These are phyloP conservation scores for Vachellia collinsii DNA, from an alignment of 306 rosid species.

Conservation along the genomic window DNA sequence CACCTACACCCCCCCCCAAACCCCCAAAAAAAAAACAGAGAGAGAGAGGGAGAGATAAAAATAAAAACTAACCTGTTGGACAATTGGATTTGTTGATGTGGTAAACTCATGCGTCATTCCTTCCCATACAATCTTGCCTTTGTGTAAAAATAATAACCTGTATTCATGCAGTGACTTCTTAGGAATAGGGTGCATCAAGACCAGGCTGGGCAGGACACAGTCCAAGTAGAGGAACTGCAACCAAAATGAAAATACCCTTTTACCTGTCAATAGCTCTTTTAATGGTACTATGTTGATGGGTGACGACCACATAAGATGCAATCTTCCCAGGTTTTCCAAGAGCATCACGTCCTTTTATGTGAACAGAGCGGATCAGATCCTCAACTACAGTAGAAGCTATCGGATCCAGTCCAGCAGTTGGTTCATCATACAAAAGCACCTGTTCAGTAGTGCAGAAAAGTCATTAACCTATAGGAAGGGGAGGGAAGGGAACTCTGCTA, in stretches of 20 bases:
- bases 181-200: slow-evolving; percentile 24
- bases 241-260: slow-evolving; percentile 23
- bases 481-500: background rate
- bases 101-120: slow-evolving; percentile 94
- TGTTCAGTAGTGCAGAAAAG: slow-evolving; percentile 39
- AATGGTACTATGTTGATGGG: slow-evolving; percentile 98
- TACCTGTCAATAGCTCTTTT: slow-evolving; percentile 95
- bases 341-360: slow-evolving; percentile 75
- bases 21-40: background rate
- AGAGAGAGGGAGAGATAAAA: too few relatives aligned
- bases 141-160: slow-evolving; percentile 85
- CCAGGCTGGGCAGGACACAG: slow-evolving; percentile 4
- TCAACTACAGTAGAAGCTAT: slow-evolving; percentile 99
- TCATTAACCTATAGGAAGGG: slow-evolving; percentile 10
- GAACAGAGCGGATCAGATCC: slow-evolving; percentile 95
- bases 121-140: slow-evolving; percentile 97
- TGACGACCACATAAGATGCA: slow-evolving; percentile 89
- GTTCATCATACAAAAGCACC: slow-evolving; percentile 96
- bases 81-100: slow-evolving; percentile 82
- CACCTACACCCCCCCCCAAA: too few relatives aligned
- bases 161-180: slow-evolving; percentile 28
- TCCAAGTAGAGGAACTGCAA: slow-evolving; percentile 8
- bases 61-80: slow-evolving; percentile 72
- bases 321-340: slow-evolving; percentile 78
- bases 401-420: slow-evolving; percentile 99